Evolutionary conservation across 495 filamentous ascomycete genomes (phyloP).

Genomic region (Penicillium cataractarum): DNA sequence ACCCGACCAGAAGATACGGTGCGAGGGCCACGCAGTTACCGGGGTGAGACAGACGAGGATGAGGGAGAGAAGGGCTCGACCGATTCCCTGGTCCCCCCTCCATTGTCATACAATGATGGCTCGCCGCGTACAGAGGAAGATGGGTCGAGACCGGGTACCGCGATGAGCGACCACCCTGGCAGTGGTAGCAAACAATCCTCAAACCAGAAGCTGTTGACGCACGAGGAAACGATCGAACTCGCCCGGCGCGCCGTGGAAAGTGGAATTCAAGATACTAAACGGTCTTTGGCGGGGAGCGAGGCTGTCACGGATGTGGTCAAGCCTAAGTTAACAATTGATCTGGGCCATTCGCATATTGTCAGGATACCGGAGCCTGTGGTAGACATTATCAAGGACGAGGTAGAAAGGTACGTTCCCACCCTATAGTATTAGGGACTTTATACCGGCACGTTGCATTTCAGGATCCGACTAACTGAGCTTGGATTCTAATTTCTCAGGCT

Average conservation of each 20-base stretch:
- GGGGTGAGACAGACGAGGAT: constrained; percentile 39
- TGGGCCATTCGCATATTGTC: constrained; percentile 80
- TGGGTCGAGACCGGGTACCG: constrained; percentile 34
- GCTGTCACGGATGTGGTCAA: constrained; percentile 70
- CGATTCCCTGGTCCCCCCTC: constrained; percentile 31
- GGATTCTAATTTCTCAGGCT: constrained; percentile 55
- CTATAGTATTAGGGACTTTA: not conserved
- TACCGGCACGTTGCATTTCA: not conserved
- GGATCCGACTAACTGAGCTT: constrained; percentile 10
- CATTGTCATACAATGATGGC: constrained; percentile 33
- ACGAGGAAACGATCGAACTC: constrained; percentile 56
- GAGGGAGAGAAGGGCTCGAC: constrained; percentile 28
- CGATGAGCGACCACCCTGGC: constrained; percentile 30
- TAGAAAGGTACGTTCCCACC: constrained; percentile 72
- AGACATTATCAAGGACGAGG: constrained; percentile 88
- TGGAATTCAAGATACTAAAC: constrained; percentile 69
- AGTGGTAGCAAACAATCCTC: constrained; percentile 27
- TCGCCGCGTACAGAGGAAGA: constrained; percentile 38
- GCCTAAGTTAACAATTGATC: constrained; percentile 82
- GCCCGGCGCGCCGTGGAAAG: constrained; percentile 67
- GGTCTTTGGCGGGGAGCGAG: constrained; percentile 67
- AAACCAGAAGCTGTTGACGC: constrained; percentile 35
- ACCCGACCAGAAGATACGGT: constrained; percentile 45
- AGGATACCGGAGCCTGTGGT: constrained; percentile 86
- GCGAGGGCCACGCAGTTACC: constrained; percentile 39